Evolutionary conservation across 805 yeast genomes (phyloP).

Genomic region (Candida nemodendra): DNA sequence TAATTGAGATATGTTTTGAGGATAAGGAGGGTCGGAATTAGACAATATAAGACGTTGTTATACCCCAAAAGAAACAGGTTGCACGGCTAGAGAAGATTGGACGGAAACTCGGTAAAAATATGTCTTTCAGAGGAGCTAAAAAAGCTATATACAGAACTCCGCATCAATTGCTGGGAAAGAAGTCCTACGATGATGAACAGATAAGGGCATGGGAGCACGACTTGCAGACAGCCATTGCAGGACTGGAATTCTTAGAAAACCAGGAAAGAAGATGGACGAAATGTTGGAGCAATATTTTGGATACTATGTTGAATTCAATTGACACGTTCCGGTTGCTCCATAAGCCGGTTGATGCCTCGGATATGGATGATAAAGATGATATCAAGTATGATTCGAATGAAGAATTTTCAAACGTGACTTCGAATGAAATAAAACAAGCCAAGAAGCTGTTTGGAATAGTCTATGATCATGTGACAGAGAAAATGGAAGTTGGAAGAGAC

Average conservation of each 20-base stretch:
- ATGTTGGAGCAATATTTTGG: constrained; percentile 31
- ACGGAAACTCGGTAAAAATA: constrained; percentile 5
- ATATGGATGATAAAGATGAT: constrained; percentile 15
- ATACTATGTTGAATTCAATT: constrained; percentile 32
- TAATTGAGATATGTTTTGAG: no score
- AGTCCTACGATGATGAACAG: constrained; percentile 38
- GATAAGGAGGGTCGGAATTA: no score
- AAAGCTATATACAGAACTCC: constrained; percentile 38
- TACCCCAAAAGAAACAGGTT: no score
- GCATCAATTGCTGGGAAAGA: constrained; percentile 34
- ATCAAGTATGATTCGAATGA: constrained; percentile 25
- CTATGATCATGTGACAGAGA: constrained; percentile 22
- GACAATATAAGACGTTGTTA: no score
- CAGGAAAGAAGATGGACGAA: constrained; percentile 30
- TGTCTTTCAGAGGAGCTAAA: constrained; percentile 37
- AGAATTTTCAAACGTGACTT: constrained; percentile 28
- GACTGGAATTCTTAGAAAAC: constrained; percentile 39
- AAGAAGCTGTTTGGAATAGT: constrained; percentile 25
- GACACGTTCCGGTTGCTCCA: constrained; percentile 36
- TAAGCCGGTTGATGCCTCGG: constrained; percentile 30
- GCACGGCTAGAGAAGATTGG: no score
- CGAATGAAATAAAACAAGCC: constrained; percentile 31
- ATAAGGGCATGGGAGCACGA: constrained; percentile 45
- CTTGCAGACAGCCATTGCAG: constrained; percentile 40
- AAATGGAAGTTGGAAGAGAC: constrained; percentile 25